A percentile compares a stretch with the other conserved stretches of the same genome.
Evolutionary conservation across 768 basidiomycete species (phyloP).

Genomic region (Mycena galopus): DNA sequence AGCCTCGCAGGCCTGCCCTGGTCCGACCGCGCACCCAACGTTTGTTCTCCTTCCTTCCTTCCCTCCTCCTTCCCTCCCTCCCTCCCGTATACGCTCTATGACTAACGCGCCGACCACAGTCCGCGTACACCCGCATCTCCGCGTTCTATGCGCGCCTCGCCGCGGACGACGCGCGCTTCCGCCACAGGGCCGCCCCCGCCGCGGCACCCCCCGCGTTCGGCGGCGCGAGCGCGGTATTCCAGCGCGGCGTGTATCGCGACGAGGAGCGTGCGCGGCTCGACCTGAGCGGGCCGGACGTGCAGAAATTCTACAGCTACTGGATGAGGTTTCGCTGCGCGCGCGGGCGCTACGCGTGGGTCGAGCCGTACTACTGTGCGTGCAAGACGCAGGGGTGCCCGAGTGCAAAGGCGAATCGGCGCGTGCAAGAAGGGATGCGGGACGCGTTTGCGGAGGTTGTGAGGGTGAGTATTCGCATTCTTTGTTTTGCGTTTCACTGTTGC

Average conservation of each 20-base stretch:
- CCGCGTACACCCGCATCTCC: slow-evolving; percentile 13
- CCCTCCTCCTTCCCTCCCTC: not conserved
- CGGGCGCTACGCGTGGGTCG: slow-evolving; percentile 7
- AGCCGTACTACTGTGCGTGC: slow-evolving; percentile 7
- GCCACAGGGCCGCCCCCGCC: not conserved
- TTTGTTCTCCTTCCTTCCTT: slow-evolving; percentile 10
- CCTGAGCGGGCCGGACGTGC: slow-evolving; percentile 1
- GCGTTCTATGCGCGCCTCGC: slow-evolving; percentile 11
- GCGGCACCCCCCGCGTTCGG: slow-evolving; percentile 1
- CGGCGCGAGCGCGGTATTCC: slow-evolving; percentile 5
- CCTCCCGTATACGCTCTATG: slow-evolving; percentile 8
- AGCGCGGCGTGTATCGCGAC: slow-evolving; percentile 1
- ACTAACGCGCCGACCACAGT: slow-evolving; percentile 9
- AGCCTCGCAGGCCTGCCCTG: slow-evolving; percentile 13
- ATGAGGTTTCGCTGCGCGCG: slow-evolving; percentile 4
- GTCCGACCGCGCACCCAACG: slow-evolving; percentile 12
- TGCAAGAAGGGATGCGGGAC: no score
- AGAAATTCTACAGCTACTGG: slow-evolving; percentile 14
- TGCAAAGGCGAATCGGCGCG: no score
- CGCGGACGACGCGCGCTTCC: slow-evolving; percentile 7
- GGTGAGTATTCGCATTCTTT: no score
- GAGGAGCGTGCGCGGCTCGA: slow-evolving; percentile 11
- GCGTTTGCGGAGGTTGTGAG: no score
- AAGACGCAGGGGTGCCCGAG: not conserved
- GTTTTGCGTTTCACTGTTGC: not conserved